These are phyloP conservation scores for Saprolegnia diclina DNA, from an alignment of 352 stramenopile species.

Conservation along the genomic window DNA sequence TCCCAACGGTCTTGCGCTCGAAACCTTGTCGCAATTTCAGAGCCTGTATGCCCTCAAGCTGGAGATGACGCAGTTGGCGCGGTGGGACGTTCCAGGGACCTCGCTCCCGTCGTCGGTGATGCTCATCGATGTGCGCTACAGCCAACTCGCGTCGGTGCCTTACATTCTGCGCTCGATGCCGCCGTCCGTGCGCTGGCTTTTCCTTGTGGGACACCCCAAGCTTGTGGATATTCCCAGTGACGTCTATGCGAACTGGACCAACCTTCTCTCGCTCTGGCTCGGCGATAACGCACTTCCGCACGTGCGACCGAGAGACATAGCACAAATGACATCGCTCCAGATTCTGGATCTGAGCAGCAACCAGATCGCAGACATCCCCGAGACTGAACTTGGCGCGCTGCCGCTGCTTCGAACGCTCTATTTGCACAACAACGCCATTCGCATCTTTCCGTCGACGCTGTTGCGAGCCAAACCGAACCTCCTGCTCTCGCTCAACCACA, in stretches of 20 bases:
- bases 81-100: not conserved
- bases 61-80: not conserved
- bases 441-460: not conserved
- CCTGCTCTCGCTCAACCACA: not conserved
- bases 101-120: not conserved
- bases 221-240: not conserved
- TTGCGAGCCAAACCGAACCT: slow-evolving; percentile 1
- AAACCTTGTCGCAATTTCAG: not conserved
- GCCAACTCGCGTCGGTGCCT: not conserved
- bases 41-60: not conserved
- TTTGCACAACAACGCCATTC: not conserved
- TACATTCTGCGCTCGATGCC: not conserved
- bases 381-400: not conserved
- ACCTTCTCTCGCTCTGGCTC: not conserved
- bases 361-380: not conserved
- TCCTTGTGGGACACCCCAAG: not conserved
- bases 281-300: not conserved
- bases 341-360: slow-evolving; percentile 4
- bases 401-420: not conserved
- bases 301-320: not conserved
- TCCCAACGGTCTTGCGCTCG: not conserved
- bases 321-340: not conserved
- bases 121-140: not conserved
- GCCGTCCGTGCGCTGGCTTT: not conserved
- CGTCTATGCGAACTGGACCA: not conserved